Percentiles rank a stretch among this genome's conserved stretches.
Evolutionary conservation across 371 early-diverging fungal species (phyloP).

Genomic region (Lichtheimia ornata): DNA sequence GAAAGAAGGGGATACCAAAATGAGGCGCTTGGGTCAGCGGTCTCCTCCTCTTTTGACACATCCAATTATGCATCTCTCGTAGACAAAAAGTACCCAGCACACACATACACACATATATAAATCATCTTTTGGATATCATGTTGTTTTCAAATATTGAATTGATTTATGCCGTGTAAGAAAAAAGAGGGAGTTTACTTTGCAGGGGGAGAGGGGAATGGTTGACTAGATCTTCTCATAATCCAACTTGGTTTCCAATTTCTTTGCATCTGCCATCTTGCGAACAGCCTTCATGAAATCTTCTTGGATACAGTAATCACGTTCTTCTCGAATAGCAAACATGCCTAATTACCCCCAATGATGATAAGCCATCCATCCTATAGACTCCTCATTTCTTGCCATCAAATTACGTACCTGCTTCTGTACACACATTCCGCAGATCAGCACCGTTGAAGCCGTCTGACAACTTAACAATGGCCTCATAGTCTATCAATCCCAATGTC

Average conservation of each 20-base stretch:
- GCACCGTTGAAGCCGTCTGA: conserved; percentile 99
- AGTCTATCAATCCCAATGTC: conserved; percentile 60
- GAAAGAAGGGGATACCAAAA: too few relatives aligned
- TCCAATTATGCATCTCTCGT: not conserved
- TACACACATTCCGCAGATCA: conserved; percentile 99
- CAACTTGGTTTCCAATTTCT: conserved; percentile 98
- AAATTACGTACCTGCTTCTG: conserved; percentile 86
- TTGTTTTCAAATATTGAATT: too few relatives aligned
- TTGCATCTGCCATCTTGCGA: conserved; percentile 97
- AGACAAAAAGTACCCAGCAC: not conserved
- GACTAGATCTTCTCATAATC: conserved; percentile 90
- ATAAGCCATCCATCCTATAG: not conserved
- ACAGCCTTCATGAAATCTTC: conserved; percentile 99
- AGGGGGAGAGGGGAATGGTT: not conserved
- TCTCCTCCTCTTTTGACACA: not conserved
- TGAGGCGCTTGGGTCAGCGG: too few relatives aligned
- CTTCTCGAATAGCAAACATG: conserved; percentile 99
- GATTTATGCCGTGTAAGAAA: not conserved
- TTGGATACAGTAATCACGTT: conserved; percentile 97
- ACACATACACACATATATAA: too few relatives aligned
- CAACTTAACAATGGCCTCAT: conserved; percentile 98
- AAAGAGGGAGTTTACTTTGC: not conserved
- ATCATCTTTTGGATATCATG: too few relatives aligned
- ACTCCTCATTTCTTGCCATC: not conserved
- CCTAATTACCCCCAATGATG: conserved; percentile 30